Evolutionary conservation across 805 yeast species (phyloP), one percentile per base, ranked within the genome.

Genomic region (Candida pseudofarinosa): DNA sequence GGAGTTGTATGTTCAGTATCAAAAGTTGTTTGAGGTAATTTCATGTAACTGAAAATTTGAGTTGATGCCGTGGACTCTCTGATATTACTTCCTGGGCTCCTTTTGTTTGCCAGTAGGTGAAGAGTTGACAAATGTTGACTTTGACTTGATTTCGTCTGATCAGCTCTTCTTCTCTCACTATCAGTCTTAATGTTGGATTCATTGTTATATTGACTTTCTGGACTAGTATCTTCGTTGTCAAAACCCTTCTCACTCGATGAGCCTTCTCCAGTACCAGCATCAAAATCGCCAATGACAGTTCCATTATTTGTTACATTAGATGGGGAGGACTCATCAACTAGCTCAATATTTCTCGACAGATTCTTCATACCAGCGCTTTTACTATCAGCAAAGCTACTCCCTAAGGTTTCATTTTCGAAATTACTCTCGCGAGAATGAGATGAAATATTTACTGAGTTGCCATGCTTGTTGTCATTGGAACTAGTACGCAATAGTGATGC

Each of bases 31-130:
- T 33, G 38, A 4, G 38, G 32, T 38, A 38, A 26, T 23, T 49
- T 42, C 49, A 54, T 47, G 5, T 62, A 52, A 41, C 67, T 63
- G 47, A 63, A 64, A 4, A 63, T 59, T 40, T 62, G 62, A 2
- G 64, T 62, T 2, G 68, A 62, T 1, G 56, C 56, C 33, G 53
- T 45, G 2, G 63, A 55, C 37, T 46, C 51, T 32, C 46, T 52
- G 14, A 46, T 38, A 26, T 38, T 31, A 18, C 13, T 19, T 13
- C 33, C 41, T 4, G 33, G 37, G 6, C 23, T 26, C 8, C n/a
- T n/a, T 8, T 10, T 36, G 8, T 40, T 45, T 12, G 35, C 49
- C 19, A 23, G 42, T 5, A 28, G 38, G 12, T 8, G 4, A 17
- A 16, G 38, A 5, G 26, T 7, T 15, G 34, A 31, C 4, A 32